phyloP scores from a whole-genome alignment of 2,329 filamentous ascomycete genomes.

The Monilinia fructicola region DNA sequence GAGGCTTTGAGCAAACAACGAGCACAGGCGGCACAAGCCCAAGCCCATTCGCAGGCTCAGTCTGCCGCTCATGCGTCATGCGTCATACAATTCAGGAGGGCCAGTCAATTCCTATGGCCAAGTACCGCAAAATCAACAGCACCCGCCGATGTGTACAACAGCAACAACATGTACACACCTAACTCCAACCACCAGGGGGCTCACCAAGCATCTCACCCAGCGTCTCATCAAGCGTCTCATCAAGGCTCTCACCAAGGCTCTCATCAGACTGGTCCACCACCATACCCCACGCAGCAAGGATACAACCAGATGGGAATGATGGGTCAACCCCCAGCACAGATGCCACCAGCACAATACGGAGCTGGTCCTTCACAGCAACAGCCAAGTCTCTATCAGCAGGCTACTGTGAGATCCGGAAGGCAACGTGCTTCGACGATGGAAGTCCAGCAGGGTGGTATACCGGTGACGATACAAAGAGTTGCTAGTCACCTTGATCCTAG shows the following conservation, averaged over 20 bases:
- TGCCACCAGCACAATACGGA: constrained; percentile 64
- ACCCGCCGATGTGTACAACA: constrained; percentile 74
- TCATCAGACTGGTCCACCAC: constrained; percentile 62
- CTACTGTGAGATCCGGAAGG: constrained; percentile 72
- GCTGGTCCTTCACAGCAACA: constrained; percentile 49
- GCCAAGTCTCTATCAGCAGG: constrained; percentile 72
- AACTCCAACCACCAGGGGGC: constrained; percentile 47
- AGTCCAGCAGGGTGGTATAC: constrained; percentile 88
- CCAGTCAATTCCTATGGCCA: constrained; percentile 23
- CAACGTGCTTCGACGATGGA: constrained; percentile 97
- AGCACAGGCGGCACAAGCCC: constrained; percentile 66
- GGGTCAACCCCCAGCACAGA: constrained; percentile 60
- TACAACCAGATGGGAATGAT: constrained; percentile 75
- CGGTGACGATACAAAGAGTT: constrained; percentile 87
- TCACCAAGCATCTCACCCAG: constrained; percentile 47
- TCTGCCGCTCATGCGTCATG: constrained; percentile 63
- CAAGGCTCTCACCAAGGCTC: constrained; percentile 44
- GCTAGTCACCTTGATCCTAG: constrained; percentile 94
- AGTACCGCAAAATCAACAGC: constrained; percentile 63
- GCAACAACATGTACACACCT: constrained; percentile 78
- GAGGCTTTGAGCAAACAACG: constrained; percentile 92
- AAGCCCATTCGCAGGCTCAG: constrained; percentile 50
- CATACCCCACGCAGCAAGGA: constrained; percentile 72
- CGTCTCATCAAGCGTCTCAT: constrained; percentile 42
- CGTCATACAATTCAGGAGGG: constrained; percentile 30